A percentile compares a stretch with the other conserved stretches of the same genome.
Evolutionary conservation across 768 basidiomycete genomes (phyloP).

Genomic region (Leccinum barrowsii): DNA sequence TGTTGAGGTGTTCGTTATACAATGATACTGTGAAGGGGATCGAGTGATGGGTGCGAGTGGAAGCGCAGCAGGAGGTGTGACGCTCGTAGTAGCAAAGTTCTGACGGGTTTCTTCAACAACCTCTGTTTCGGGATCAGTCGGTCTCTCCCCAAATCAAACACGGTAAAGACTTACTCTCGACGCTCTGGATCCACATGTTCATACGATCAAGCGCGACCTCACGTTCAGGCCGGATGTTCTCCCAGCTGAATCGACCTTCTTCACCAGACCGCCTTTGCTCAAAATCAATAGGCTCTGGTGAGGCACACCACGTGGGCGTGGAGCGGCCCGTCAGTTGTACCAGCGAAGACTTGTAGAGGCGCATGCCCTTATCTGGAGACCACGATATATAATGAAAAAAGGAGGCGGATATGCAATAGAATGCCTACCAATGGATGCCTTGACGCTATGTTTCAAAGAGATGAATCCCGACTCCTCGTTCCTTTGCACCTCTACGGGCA

Average conservation of each 20-base stretch:
- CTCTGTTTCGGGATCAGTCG: conserved; percentile 41
- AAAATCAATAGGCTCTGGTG: conserved; percentile 31
- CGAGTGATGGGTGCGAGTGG: conserved; percentile 58
- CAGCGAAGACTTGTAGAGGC: conserved; percentile 64
- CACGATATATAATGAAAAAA: neutral
- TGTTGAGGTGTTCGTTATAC: conserved; percentile 30
- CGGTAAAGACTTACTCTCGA: conserved; percentile 61
- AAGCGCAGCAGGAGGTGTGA: conserved; percentile 54
- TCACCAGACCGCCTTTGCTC: conserved; percentile 32
- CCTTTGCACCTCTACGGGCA: conserved; percentile 25
- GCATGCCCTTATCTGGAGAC: conserved; percentile 61
- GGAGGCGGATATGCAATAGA: neutral
- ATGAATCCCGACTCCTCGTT: conserved; percentile 39
- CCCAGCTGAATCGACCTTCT: conserved; percentile 34
- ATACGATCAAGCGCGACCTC: conserved; percentile 54
- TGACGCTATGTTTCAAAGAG: conserved; percentile 66
- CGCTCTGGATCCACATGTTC: conserved; percentile 78
- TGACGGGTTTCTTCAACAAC: conserved; percentile 80
- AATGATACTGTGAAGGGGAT: conserved; percentile 37
- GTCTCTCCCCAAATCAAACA: neutral
- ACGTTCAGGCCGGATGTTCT: conserved; percentile 31
- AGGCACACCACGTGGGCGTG: conserved; percentile 26
- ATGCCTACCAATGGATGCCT: conserved; percentile 65
- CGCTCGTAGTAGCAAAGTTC: conserved; percentile 58
- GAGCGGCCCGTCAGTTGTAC: conserved; percentile 36